Evolutionary conservation across 768 basidiomycete genomes (phyloP).

Genomic region (Phylloporus sp.): DNA sequence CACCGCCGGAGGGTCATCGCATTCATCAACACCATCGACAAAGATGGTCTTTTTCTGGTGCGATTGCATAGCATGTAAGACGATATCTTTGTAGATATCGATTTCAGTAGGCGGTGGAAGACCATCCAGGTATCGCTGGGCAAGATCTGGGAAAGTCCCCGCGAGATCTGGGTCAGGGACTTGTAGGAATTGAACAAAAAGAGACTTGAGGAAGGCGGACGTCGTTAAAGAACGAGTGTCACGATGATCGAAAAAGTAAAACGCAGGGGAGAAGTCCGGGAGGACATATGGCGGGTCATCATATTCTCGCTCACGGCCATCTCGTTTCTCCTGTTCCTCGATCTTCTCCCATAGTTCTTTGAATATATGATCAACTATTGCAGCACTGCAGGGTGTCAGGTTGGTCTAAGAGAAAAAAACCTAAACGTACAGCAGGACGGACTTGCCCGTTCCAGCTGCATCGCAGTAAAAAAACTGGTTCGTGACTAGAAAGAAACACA

Average conservation of each 20-base stretch:
- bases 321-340: slow-evolving; percentile 17
- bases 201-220: slow-evolving; percentile 20
- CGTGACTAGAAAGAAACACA: not conserved
- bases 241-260: slow-evolving; percentile 29
- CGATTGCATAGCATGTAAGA: slow-evolving; percentile 20
- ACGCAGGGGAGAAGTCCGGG: slow-evolving; percentile 24
- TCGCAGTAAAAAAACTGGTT: slow-evolving; percentile 2
- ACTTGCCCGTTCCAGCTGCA: slow-evolving; percentile 21
- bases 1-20: slow-evolving; percentile 17
- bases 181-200: slow-evolving; percentile 27
- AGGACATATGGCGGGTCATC: slow-evolving; percentile 16
- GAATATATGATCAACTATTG: slow-evolving; percentile 22
- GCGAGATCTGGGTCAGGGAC: slow-evolving; percentile 17
- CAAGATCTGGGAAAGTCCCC: slow-evolving; percentile 20
- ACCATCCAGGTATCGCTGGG: slow-evolving; percentile 12
- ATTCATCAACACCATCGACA: slow-evolving; percentile 26
- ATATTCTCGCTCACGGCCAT: slow-evolving; percentile 10
- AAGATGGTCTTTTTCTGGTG: slow-evolving; percentile 22
- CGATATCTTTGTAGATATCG: slow-evolving; percentile 12
- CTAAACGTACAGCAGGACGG: slow-evolving; percentile 20
- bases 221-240: slow-evolving; percentile 18
- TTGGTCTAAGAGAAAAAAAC: not conserved
- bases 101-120: slow-evolving; percentile 17
- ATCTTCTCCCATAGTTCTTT: slow-evolving; percentile 23
- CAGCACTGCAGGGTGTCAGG: slow-evolving; percentile 16